Evolutionary conservation across 768 basidiomycete species (phyloP).

Genomic region (Russula sp.): DNA sequence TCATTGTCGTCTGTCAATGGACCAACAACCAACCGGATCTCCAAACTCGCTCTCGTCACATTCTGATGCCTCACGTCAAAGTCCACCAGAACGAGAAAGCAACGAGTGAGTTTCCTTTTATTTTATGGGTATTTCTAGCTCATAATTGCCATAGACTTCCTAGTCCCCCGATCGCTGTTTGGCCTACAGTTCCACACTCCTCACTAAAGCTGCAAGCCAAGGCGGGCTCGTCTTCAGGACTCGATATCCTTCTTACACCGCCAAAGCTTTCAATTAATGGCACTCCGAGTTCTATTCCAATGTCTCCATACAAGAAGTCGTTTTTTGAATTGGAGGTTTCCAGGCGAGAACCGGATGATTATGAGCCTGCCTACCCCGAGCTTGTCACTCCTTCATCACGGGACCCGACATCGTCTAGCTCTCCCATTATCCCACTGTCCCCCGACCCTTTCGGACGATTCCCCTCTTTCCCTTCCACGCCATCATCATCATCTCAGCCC

Average conservation of each 20-base stretch:
- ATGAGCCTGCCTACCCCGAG: conserved; percentile 47
- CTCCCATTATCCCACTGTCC: conserved; percentile 76
- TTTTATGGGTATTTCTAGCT: not conserved
- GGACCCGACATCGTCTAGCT: conserved; percentile 38
- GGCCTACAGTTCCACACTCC: conserved; percentile 50
- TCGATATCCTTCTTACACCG: conserved; percentile 46
- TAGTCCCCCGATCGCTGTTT: conserved; percentile 25
- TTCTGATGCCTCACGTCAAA: not conserved
- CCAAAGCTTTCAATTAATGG: conserved; percentile 69
- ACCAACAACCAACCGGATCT: not conserved
- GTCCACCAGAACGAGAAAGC: conserved; percentile 3
- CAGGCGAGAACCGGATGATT: conserved; percentile 48
- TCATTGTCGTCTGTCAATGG: conserved; percentile 28
- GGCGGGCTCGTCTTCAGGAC: conserved; percentile 7
- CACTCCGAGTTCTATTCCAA: conserved; percentile 58
- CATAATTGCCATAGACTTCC: conserved; percentile 6
- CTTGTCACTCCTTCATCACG: conserved; percentile 36
- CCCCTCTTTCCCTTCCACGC: conserved; percentile 43
- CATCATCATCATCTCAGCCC: conserved; percentile 6
- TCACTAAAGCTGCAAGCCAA: conserved; percentile 32
- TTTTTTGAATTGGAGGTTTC: conserved; percentile 39
- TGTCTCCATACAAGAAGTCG: conserved; percentile 37
- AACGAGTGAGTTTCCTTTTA: conserved; percentile 21
- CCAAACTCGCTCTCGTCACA: conserved; percentile 6
- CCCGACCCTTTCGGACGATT: conserved; percentile 80